phyloP scores from a whole-genome alignment of 2,329 filamentous ascomycete species.

The Xylariaceae sp. region DNA sequence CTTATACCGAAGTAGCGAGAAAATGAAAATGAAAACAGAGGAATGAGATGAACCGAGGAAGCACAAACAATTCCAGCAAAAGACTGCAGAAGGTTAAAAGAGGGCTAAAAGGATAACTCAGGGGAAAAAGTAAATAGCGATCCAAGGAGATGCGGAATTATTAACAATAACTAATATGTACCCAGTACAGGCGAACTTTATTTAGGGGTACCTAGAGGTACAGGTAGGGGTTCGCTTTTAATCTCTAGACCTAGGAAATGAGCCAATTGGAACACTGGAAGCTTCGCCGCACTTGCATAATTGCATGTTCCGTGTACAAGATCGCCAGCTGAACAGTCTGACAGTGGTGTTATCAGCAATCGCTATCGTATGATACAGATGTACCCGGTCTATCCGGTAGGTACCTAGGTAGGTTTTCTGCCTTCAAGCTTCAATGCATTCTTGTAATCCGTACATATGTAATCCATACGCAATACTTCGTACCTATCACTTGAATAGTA shows the following conservation, averaged over 20 bases:
- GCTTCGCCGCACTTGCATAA: no score
- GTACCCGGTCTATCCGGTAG: not conserved
- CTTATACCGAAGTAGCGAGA: conserved; percentile 16
- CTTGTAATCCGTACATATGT: no score
- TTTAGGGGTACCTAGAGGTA: no score
- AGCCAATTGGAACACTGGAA: no score
- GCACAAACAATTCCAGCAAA: not conserved
- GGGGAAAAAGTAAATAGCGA: conserved; percentile 9
- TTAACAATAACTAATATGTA: no score
- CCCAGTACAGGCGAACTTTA: no score
- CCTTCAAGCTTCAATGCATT: no score
- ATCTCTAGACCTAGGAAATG: conserved; percentile 20
- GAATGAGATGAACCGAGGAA: conserved; percentile 11
- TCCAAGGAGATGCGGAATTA: not conserved
- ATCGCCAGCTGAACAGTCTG: conserved; percentile 26
- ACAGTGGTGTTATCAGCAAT: conserved; percentile 34
- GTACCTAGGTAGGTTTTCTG: conserved; percentile 4
- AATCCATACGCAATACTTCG: not conserved
- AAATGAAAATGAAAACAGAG: conserved; percentile 14
- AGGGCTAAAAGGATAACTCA: conserved; percentile 15
- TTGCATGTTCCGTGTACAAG: conserved; percentile 20
- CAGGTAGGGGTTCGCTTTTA: conserved; percentile 16
- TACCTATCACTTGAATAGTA: not conserved
- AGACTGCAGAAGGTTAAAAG: not conserved
- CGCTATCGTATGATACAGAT: conserved; percentile 25